These are phyloP conservation scores for Didymosphaeria variabile DNA, from an alignment of 2,329 filamentous ascomycete species.

Conservation along the genomic window DNA sequence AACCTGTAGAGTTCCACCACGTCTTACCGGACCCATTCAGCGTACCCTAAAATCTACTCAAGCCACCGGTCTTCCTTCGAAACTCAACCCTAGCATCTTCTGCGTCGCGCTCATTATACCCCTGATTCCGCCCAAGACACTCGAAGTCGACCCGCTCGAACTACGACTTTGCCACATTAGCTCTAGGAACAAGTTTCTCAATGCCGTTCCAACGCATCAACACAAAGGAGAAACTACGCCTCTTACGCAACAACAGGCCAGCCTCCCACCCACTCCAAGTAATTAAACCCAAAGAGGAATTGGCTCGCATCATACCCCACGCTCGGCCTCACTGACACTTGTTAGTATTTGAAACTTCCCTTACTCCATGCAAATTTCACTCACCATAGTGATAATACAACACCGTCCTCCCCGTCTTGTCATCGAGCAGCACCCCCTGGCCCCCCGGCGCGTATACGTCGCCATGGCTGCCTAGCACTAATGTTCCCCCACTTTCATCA, in stretches of 20 bases:
- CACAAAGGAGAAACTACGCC: background rate
- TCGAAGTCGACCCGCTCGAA: background rate
- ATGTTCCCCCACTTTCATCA: conserved; percentile 64
- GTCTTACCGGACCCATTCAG: no score
- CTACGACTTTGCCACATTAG: background rate
- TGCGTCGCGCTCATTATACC: background rate
- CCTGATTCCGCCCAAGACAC: background rate
- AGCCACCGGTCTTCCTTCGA: background rate
- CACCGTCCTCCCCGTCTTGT: conserved; percentile 26
- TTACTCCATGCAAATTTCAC: background rate
- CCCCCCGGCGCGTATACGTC: conserved; percentile 48
- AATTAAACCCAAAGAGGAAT: conserved; percentile 6
- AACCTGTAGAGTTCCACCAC: no score
- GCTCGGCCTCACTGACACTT: background rate
- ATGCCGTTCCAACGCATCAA: background rate
- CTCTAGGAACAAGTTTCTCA: background rate
- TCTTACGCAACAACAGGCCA: conserved; percentile 6
- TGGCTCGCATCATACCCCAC: background rate
- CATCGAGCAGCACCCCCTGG: conserved; percentile 37
- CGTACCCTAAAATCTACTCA: background rate
- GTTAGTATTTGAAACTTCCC: background rate
- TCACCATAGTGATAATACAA: conserved; percentile 47
- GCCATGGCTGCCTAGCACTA: conserved; percentile 66
- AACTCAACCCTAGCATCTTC: background rate
- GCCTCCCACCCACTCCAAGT: conserved; percentile 1